phyloP scores from a whole-genome alignment of 306 rosid species.

The Inga oerstediana region DNA sequence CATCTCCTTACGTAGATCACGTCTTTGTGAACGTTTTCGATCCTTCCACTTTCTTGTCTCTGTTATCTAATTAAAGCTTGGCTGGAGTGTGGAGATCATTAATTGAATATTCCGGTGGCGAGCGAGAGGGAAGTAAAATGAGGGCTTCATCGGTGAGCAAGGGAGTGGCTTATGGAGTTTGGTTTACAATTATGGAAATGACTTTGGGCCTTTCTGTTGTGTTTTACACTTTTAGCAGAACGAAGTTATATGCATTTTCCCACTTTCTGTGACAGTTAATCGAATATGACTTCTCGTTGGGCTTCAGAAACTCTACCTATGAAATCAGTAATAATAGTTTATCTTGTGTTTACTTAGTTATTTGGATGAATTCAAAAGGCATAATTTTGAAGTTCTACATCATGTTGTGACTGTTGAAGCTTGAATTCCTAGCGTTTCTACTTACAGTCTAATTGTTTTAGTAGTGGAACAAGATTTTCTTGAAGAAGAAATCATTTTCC shows the following conservation, averaged over 20 bases:
- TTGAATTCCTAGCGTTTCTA: neutral
- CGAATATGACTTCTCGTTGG: neutral
- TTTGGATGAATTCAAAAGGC: neutral
- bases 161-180: neutral
- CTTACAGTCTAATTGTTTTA: neutral
- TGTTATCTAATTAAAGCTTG: neutral
- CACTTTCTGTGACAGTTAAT: neutral
- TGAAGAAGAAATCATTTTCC: neutral
- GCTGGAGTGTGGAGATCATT: neutral
- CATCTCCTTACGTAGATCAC: neutral
- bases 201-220: neutral
- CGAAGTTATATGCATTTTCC: neutral
- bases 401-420: neutral
- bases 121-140: neutral
- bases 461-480: neutral
- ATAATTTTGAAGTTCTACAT: neutral
- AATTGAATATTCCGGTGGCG: neutral
- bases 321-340: neutral
- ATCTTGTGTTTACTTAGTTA: neutral
- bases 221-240: neutral
- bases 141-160: neutral
- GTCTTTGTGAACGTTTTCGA: neutral
- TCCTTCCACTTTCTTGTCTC: neutral
- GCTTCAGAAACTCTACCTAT: neutral
- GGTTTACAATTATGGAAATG: neutral